Evolutionary conservation across 768 basidiomycete genomes (phyloP).

Genomic region (Termitomyces sp.): DNA sequence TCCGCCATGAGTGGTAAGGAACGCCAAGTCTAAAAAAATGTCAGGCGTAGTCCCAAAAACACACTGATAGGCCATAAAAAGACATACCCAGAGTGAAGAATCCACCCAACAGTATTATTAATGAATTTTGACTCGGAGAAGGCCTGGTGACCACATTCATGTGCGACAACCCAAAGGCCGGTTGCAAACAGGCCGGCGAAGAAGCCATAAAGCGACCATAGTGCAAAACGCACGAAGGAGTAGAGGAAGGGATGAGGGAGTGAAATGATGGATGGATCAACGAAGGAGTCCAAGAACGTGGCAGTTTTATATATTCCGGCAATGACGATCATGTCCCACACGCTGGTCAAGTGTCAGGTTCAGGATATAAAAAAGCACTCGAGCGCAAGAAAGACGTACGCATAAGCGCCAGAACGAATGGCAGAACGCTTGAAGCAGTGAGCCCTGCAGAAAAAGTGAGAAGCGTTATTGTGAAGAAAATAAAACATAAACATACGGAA

Average conservation of each 20-base stretch:
- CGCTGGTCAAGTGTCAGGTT: constrained; percentile 29
- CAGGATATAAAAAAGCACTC: not conserved
- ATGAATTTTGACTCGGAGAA: constrained; percentile 90
- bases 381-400: constrained; percentile 43
- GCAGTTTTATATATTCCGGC: constrained; percentile 63
- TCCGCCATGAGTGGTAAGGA: constrained; percentile 96
- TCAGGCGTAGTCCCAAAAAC: constrained; percentile 11
- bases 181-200: constrained; percentile 82
- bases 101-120: constrained; percentile 91
- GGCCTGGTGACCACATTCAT: constrained; percentile 95
- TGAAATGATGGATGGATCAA: constrained; percentile 48
- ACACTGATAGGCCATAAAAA: not conserved
- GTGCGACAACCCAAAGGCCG: constrained; percentile 91
- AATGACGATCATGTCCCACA: constrained; percentile 75
- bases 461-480: not conserved
- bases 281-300: constrained; percentile 55
- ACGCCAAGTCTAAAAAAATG: constrained; percentile 69
- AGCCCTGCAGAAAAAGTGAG: constrained; percentile 34
- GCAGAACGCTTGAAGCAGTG: constrained; percentile 93
- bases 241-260: constrained; percentile 62
- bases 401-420: constrained; percentile 68
- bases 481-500: constrained; percentile 56
- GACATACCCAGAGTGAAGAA: constrained; percentile 83
- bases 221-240: constrained; percentile 50
- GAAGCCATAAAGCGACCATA: constrained; percentile 84